phyloP scores from a whole-genome alignment of 1,139 yeast genomes.

The Spathaspora sp. region DNA sequence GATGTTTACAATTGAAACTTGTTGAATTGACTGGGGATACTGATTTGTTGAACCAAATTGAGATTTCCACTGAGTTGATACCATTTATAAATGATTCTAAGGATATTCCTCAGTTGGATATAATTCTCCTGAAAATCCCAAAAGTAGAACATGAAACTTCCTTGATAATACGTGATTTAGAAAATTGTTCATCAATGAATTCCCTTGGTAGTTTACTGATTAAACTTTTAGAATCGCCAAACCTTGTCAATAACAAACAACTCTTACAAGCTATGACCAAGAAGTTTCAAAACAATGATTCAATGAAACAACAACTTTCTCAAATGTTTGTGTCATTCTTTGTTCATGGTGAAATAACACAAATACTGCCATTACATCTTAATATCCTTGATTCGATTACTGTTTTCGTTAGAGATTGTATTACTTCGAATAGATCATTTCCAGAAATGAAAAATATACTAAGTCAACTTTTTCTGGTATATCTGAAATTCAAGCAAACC shows the following conservation, averaged over 20 bases:
- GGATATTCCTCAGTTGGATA: constrained; percentile 3
- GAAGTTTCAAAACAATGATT: constrained; percentile 4
- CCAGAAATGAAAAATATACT: constrained; percentile 7
- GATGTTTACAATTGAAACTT: constrained; percentile 13
- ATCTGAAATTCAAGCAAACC: constrained; percentile 20
- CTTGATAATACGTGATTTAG: not conserved
- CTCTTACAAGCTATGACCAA: constrained; percentile 4
- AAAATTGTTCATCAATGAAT: not conserved
- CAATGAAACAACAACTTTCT: constrained; percentile 2
- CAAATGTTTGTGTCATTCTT: constrained; percentile 6
- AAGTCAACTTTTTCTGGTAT: constrained; percentile 14
- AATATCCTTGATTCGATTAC: constrained; percentile 24
- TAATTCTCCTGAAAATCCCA: constrained; percentile 1
- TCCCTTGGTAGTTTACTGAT: not conserved
- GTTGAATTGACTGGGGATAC: constrained; percentile 11
- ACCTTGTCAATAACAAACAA: constrained; percentile 4
- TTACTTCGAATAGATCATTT: constrained; percentile 1
- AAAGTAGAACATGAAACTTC: constrained; percentile 1
- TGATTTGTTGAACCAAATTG: constrained; percentile 7
- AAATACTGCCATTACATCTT: constrained; percentile 20
- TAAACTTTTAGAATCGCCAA: constrained; percentile 7
- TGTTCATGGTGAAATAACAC: not conserved
- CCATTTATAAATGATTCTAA: constrained; percentile 13
- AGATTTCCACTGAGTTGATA: constrained; percentile 7
- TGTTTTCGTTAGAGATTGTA: constrained; percentile 15